Base-by-base conservation (phyloP, 1,284 basidiomycete species). In the Boletus smithii region DNA sequence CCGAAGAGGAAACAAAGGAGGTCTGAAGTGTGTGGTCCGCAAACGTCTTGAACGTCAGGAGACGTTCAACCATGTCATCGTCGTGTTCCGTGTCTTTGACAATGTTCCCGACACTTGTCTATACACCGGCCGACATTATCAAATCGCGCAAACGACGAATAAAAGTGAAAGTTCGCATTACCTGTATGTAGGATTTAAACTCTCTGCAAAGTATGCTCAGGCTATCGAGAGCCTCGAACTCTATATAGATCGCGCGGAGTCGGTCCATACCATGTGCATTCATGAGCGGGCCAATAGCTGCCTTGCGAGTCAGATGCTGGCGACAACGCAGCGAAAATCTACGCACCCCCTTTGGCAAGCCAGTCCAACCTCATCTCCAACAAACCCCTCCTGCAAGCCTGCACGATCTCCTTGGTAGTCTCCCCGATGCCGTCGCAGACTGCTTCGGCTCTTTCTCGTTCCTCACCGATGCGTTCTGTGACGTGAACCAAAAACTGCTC, bases 51-150 rank as follows among this genome's bases (percentile, higher is more conserved):
- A 91, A 80, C 2, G 77, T 72, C 24, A 95, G 74, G 0, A 95
- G 78, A 11, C 78, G 75, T 17, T 82, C 75, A 7, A 95, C 85
- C 89, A 95, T 94, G 27, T 81, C 71, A 46, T 91, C 81, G 55
- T 91, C 79, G 43, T 73, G 69, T 49, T 70, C 59, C 16, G 57
- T 53, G 56, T 87, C 81, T 35, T 73, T 77, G 44, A 89, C 83
- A 51, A 90, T 83, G 17, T 56, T 56, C 45, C 73, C 63, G 4
- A 87, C 81, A 0, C 63, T 72, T 22, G 59, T 65, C 85, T 88
- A 44, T 26, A 44, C 26, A 35, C 26, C n/a, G n/a, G n/a, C n/a
- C n/a, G 14, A 24, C 10, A 18, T n/a, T 1, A 32, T 54, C 17
- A 62, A 37, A 40, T 41, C 7, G 22, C 11, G 16, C 9, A 5